These are phyloP conservation scores for Penicillium capsulatum DNA, from an alignment of 2,329 filamentous ascomycete species.

Conservation along the genomic window DNA sequence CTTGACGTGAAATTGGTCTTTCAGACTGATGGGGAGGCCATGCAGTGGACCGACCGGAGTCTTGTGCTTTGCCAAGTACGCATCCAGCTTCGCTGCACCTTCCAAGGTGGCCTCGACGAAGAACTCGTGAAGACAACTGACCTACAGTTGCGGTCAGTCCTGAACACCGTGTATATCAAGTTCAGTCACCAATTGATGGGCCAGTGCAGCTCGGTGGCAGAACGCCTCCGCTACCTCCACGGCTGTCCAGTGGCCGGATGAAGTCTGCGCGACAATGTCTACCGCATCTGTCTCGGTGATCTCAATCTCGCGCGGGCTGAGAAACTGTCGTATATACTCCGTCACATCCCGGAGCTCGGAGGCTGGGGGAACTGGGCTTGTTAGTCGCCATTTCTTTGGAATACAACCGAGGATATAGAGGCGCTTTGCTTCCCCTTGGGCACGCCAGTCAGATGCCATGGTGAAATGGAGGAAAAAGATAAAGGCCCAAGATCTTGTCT, in stretches of 20 bases:
- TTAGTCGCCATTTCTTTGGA: constrained; percentile 54
- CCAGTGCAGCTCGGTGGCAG: constrained; percentile 54
- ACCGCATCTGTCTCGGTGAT: constrained; percentile 60
- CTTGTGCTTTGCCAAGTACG: constrained; percentile 41
- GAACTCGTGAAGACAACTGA: constrained; percentile 52
- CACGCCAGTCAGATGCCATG: constrained; percentile 46
- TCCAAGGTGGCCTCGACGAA: constrained; percentile 52
- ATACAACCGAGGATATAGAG: constrained; percentile 53
- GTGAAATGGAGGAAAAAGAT: not conserved
- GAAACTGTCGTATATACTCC: constrained; percentile 53
- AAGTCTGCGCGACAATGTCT: constrained; percentile 53
- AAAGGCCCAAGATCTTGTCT: too few species aligned
- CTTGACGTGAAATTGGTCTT: constrained; percentile 48
- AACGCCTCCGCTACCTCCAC: constrained; percentile 55
- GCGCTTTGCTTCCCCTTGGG: constrained; percentile 50
- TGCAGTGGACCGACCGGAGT: constrained; percentile 57
- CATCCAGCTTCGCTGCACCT: constrained; percentile 48
- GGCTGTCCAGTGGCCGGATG: constrained; percentile 53
- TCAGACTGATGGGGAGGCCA: constrained; percentile 56
- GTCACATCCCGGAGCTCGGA: constrained; percentile 56
- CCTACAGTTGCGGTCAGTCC: constrained; percentile 23
- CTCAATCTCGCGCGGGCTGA: constrained; percentile 52
- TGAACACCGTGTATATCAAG: not conserved
- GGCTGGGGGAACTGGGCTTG: constrained; percentile 44
- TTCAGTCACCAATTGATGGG: constrained; percentile 53